phyloP scores from a whole-genome alignment of 306 rosid species.

The Trifolium subterraneum region DNA sequence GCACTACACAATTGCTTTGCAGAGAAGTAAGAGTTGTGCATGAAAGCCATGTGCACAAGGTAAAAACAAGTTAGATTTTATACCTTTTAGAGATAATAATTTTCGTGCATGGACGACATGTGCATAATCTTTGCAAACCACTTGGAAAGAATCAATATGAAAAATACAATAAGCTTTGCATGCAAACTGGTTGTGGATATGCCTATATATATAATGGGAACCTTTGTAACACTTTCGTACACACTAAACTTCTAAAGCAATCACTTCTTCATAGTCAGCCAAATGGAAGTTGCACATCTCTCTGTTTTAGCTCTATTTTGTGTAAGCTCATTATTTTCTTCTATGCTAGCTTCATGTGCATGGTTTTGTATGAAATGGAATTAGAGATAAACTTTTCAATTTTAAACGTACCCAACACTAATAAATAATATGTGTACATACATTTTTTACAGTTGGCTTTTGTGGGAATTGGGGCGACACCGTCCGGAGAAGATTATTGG shows the following conservation, averaged over 20 bases:
- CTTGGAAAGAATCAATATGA: too few species aligned
- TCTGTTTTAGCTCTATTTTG: neutral
- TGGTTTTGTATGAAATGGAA: too few species aligned
- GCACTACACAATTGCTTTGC: too few species aligned
- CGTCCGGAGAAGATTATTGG: constrained; percentile 16
- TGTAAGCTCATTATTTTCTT: neutral
- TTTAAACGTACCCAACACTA: neutral
- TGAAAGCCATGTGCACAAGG: too few species aligned
- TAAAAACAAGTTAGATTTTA: too few species aligned
- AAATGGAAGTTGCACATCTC: neutral
- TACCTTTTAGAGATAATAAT: too few species aligned
- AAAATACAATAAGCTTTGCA: neutral
- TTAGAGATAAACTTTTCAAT: too few species aligned
- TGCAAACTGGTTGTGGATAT: neutral
- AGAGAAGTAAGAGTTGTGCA: too few species aligned
- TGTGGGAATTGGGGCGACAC: too few species aligned
- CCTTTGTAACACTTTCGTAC: neutral
- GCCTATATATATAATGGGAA: neutral
- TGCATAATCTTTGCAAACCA: too few species aligned
- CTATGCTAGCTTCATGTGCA: neutral
- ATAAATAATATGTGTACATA: neutral
- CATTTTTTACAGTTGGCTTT: neutral
- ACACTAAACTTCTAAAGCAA: neutral
- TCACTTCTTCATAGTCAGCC: neutral
- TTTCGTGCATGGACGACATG: too few species aligned